Conservation (phyloP, 78 protist species). For the Tieghemostelium lacteum region DNA sequence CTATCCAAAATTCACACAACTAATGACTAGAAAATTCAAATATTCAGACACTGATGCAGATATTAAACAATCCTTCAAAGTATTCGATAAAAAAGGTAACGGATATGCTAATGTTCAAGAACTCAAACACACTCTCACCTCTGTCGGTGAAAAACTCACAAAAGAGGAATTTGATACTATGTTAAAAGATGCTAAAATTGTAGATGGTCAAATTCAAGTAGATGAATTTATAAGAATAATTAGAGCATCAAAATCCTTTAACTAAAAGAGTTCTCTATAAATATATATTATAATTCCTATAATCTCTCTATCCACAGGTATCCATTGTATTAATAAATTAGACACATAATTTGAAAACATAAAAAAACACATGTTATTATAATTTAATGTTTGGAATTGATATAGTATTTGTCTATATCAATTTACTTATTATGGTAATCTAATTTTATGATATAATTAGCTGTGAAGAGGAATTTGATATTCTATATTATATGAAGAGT, state of each 20-base stretch:
- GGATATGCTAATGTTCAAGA: slow-evolving; percentile 81
- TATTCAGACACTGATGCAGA: slow-evolving; percentile 69
- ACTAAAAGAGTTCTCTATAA: slow-evolving; percentile 3
- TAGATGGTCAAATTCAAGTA: slow-evolving; percentile 77
- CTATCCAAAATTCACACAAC: slow-evolving; percentile 23
- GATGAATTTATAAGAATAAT: slow-evolving; percentile 76
- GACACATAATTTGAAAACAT: too few species aligned
- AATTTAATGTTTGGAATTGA: too few species aligned
- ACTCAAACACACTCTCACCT: slow-evolving; percentile 81
- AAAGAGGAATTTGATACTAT: slow-evolving; percentile 83
- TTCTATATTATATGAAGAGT: too few species aligned
- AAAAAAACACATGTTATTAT: too few species aligned
- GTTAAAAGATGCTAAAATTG: slow-evolving; percentile 70
- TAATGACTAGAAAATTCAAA: slow-evolving; percentile 49
- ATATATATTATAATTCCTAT: too few species aligned
- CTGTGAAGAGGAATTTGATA: too few species aligned
- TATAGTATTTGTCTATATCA: too few species aligned
- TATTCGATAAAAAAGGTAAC: slow-evolving; percentile 92
- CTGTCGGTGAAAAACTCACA: slow-evolving; percentile 90
- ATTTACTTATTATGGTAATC: too few species aligned
- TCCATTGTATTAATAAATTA: too few species aligned
- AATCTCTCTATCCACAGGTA: too few species aligned
- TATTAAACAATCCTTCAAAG: slow-evolving; percentile 74
- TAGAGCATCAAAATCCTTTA: slow-evolving; percentile 58
- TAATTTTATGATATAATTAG: too few species aligned